phyloP scores from a whole-genome alignment of 1,284 basidiomycete species.

The Binderoboletus segoi region DNA sequence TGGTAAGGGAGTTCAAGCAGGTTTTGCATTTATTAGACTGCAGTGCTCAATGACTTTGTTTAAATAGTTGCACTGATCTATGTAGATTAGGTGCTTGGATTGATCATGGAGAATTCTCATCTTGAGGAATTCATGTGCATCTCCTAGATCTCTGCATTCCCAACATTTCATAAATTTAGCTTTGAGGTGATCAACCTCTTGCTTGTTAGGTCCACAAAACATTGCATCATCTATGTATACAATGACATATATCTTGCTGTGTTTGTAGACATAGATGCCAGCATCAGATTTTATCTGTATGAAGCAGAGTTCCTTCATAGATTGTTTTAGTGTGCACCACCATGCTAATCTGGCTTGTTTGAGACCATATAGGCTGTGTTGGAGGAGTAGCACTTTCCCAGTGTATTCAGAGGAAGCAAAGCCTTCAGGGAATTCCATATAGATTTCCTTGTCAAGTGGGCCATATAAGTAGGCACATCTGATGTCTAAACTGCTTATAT shows the following conservation, averaged over 20 bases:
- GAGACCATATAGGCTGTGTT: neutral
- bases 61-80: neutral
- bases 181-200: neutral
- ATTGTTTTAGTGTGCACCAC: neutral
- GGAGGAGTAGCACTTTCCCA: neutral
- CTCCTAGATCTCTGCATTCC: neutral
- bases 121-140: neutral
- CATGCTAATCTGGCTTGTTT: slow-evolving; percentile 2
- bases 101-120: too few species aligned
- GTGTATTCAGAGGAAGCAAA: neutral
- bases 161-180: neutral
- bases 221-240: neutral
- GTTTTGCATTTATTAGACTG: neutral
- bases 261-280: too few species aligned
- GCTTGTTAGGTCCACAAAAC: neutral
- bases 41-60: slow-evolving; percentile 1
- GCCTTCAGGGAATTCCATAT: neutral
- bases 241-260: too few species aligned
- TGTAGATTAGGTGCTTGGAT: neutral
- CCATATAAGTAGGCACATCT: neutral
- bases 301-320: too few species aligned
- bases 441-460: neutral
- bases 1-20: neutral
- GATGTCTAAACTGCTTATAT: neutral
- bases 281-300: too few species aligned